Evolutionary conservation across 202 grass and related monocot species (phyloP), one percentile per base, ranked within the genome.

Genomic region (Carex arenaria): DNA sequence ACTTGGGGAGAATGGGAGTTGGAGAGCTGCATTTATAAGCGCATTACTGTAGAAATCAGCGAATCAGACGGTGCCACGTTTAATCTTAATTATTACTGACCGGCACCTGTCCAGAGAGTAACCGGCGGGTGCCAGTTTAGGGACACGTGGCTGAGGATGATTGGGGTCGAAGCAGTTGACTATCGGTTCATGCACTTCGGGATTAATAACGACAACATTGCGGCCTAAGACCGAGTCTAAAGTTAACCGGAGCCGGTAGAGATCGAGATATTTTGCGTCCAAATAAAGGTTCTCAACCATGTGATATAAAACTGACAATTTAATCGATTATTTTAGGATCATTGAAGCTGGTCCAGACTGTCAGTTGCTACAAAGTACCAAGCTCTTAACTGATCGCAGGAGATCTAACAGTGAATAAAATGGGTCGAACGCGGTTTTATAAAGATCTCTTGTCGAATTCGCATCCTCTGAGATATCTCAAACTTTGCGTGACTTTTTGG

Each of bases 131-230:
- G 90, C 30, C 85, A 54, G 90, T 94, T 45, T 4, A 11, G 0
- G 83, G 51, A 22, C 51, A 90, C 78, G 14, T 90, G 90, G 56
- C 54, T 2, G 2, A 0, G 7, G 0, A 0, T 0, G 64, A 83
- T 87, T 94, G 92, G 90, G 1, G 0, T 7, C 36, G n/a, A 80
- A 83, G 80, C 5, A 61, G 59, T 83, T 85, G 87, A 92, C 92
- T 71, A 86, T 78, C 61, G 61, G 38, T 82, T 51, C 80, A 82
- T 82, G 79, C n/a, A 82, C 43, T 34, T n/a, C 0, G n/a, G 77
- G 68, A 11, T 5, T 52, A 28, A 17, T 23, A 31, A 9, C 4
- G 47, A 74, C 71, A 10, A 31, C 0, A 54, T 74, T 74, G 71
- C 26, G 71, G 19, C 47, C 49, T 53, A 30, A 31, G 71, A 57